These are phyloP conservation scores for Alternaria sp. DNA, from an alignment of 2,329 filamentous ascomycete genomes.

Conservation along the genomic window DNA sequence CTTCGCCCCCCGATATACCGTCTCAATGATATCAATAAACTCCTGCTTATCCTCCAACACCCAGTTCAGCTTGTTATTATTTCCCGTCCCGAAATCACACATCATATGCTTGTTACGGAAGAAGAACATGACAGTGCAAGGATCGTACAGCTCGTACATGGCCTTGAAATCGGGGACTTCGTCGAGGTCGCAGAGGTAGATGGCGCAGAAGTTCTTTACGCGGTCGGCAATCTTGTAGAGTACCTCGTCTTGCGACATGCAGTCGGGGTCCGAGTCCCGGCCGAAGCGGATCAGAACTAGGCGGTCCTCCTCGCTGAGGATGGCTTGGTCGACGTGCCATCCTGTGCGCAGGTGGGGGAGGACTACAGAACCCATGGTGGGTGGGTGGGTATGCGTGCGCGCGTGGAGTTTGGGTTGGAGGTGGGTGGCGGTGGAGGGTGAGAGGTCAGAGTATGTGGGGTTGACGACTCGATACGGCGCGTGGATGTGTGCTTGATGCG, in stretches of 20 bases:
- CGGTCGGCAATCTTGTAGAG: slow-evolving; percentile 93
- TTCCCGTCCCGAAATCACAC: slow-evolving; percentile 94
- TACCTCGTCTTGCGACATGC: slow-evolving; percentile 87
- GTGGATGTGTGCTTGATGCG: background rate
- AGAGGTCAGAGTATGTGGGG: background rate
- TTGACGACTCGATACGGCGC: background rate
- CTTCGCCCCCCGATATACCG: slow-evolving; percentile 97
- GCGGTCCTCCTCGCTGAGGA: slow-evolving; percentile 79
- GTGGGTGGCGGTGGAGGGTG: background rate
- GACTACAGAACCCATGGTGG: slow-evolving; percentile 79
- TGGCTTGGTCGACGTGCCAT: slow-evolving; percentile 99
- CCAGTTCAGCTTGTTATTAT: slow-evolving; percentile 99
- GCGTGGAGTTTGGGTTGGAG: background rate
- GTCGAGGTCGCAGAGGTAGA: slow-evolving; percentile 90
- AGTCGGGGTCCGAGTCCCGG: slow-evolving; percentile 82
- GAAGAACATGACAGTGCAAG: slow-evolving; percentile 96
- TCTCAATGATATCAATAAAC: slow-evolving; percentile 97
- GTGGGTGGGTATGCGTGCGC: background rate
- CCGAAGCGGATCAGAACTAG: slow-evolving; percentile 95
- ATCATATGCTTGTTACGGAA: slow-evolving; percentile 99
- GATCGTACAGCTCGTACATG: slow-evolving; percentile 93
- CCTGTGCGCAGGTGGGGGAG: slow-evolving; percentile 89
- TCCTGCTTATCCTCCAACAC: slow-evolving; percentile 98
- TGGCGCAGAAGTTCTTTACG: slow-evolving; percentile 86
- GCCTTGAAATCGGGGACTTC: slow-evolving; percentile 73